Conservation (phyloP, 2,329 filamentous ascomycete species). For the Mollisia scopiformis region DNA sequence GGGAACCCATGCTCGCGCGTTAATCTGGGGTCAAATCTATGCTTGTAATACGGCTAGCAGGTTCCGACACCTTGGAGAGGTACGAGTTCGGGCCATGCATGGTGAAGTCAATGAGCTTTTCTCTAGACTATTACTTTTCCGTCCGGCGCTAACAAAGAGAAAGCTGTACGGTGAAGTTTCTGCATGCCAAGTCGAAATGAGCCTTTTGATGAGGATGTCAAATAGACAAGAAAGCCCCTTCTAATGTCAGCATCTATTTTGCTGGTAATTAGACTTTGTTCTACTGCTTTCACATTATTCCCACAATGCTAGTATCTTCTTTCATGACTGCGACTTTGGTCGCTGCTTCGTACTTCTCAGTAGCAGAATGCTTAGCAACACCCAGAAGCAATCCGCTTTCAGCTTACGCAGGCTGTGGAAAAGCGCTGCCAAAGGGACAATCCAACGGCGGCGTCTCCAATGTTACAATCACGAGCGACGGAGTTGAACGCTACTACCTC, state of each 20-base stretch:
- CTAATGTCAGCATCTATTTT: no score
- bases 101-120: no score
- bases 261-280: background rate
- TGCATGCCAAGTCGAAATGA: no score
- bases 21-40: background rate
- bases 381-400: background rate
- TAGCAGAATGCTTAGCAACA: background rate
- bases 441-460: slow-evolving; percentile 11
- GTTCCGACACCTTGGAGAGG: no score
- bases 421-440: slow-evolving; percentile 15
- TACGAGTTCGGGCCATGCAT: no score
- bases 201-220: no score
- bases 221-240: no score
- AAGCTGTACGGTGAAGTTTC: no score
- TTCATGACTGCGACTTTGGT: background rate
- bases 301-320: background rate
- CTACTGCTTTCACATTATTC: no score
- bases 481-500: slow-evolving; percentile 37
- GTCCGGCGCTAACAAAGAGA: no score
- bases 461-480: slow-evolving; percentile 19
- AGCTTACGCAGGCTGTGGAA: slow-evolving; percentile 13
- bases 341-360: background rate
- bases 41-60: background rate
- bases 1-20: background rate
- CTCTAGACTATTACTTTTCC: no score